A percentile compares a stretch with the other conserved stretches of the same genome.
These are phyloP conservation scores for Aplosporella prunicola DNA, from an alignment of 2,329 filamentous ascomycete genomes.

Conservation along the genomic window DNA sequence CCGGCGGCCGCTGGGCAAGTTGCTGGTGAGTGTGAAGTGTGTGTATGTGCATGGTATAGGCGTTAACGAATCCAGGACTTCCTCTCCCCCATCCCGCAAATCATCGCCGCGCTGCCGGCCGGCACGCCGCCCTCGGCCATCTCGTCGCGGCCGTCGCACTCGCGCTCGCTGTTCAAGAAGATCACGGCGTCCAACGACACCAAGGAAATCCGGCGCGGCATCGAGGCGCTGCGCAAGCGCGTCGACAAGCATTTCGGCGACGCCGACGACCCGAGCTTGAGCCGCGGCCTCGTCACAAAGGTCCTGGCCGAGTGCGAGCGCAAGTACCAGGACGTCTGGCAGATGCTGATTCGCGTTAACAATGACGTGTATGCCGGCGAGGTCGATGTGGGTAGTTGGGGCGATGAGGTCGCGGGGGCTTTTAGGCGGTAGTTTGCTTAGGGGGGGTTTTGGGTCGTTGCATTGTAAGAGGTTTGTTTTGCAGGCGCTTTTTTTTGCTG, in stretches of 20 bases:
- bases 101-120: slow-evolving; percentile 45
- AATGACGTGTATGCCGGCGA: slow-evolving; percentile 38
- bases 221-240: slow-evolving; percentile 78
- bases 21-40: slow-evolving; percentile 45
- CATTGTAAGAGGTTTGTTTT: too few relatives aligned
- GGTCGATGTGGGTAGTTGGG: slow-evolving; percentile 28
- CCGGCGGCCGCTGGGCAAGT: slow-evolving; percentile 76
- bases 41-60: too few relatives aligned
- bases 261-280: slow-evolving; percentile 63
- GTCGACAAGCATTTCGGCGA: slow-evolving; percentile 97
- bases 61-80: slow-evolving; percentile 57
- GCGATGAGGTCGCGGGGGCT: slow-evolving; percentile 7
- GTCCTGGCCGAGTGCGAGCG: slow-evolving; percentile 52
- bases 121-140: slow-evolving; percentile 47
- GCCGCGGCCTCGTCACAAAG: slow-evolving; percentile 48
- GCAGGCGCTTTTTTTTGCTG: too few relatives aligned
- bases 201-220: slow-evolving; percentile 81
- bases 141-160: slow-evolving; percentile 72
- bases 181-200: slow-evolving; percentile 68
- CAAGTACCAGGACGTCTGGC: slow-evolving; percentile 45
- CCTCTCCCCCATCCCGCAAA: slow-evolving; percentile 74
- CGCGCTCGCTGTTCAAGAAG: slow-evolving; percentile 76
- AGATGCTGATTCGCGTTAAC: slow-evolving; percentile 36
- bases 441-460: too few relatives aligned
- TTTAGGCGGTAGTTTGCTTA: too few relatives aligned